These are phyloP conservation scores for Ustulina deusta DNA, from an alignment of 2,329 filamentous ascomycete species.

Conservation along the genomic window DNA sequence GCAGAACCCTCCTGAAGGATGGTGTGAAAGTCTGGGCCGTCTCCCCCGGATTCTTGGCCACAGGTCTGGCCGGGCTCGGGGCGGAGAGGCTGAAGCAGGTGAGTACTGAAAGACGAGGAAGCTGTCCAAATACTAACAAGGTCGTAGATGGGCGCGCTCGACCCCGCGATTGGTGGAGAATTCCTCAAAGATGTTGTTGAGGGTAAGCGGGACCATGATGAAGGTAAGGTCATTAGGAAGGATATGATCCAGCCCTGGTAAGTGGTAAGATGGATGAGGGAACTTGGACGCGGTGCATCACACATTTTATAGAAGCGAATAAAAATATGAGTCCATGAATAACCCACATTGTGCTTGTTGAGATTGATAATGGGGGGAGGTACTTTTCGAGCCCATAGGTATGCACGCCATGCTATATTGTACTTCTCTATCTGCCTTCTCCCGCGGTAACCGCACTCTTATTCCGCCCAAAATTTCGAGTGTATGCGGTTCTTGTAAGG, in stretches of 20 bases:
- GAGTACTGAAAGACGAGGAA: constrained; percentile 36
- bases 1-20: constrained; percentile 53
- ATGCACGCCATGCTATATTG: not conserved
- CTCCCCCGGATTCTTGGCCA: constrained; percentile 45
- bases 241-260: constrained; percentile 46
- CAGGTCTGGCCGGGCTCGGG: constrained; percentile 36
- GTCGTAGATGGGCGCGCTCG: constrained; percentile 45
- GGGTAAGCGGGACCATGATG: constrained; percentile 46
- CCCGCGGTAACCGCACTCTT: not conserved
- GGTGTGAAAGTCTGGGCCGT: constrained; percentile 60
- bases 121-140: constrained; percentile 12
- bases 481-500: not conserved
- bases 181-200: constrained; percentile 48
- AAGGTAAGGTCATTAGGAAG: constrained; percentile 44
- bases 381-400: not conserved
- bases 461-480: not conserved
- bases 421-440: not conserved
- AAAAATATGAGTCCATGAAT: not conserved
- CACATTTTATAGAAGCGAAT: not conserved
- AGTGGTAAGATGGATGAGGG: constrained; percentile 38
- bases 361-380: not conserved
- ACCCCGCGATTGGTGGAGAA: constrained; percentile 44
- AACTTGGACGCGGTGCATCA: not conserved
- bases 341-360: not conserved
- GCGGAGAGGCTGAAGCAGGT: constrained; percentile 42